phyloP scores from a whole-genome alignment of 768 basidiomycete genomes.

The Mycena rebaudengoi region DNA sequence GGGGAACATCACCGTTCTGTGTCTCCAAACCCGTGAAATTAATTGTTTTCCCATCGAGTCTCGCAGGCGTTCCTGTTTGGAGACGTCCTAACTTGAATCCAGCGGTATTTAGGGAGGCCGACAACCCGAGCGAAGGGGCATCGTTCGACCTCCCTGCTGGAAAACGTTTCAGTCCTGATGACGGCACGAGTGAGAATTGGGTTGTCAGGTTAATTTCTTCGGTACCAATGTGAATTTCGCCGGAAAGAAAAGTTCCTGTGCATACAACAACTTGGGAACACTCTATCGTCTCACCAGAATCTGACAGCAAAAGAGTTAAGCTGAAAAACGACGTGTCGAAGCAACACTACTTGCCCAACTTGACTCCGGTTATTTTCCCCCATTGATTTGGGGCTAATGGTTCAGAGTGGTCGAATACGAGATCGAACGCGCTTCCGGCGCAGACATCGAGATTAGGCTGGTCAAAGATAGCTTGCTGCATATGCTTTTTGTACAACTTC shows the following conservation, averaged over 20 bases:
- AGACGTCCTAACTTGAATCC: conserved; percentile 86
- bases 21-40: conserved; percentile 66
- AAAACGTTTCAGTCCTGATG: conserved; percentile 69
- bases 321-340: not conserved
- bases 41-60: conserved; percentile 76
- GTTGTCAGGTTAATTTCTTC: not conserved
- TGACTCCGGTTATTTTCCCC: conserved; percentile 70
- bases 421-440: conserved; percentile 81
- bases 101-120: conserved; percentile 74
- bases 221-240: conserved; percentile 89
- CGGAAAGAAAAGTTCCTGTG: conserved; percentile 91
- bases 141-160: conserved; percentile 84
- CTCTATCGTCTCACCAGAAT: conserved; percentile 74
- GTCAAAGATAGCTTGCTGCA: conserved; percentile 73
- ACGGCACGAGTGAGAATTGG: not conserved
- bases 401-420: conserved; percentile 66
- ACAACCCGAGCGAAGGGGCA: conserved; percentile 76
- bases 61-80: conserved; percentile 88
- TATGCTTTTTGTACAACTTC: conserved; percentile 81
- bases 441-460: conserved; percentile 77
- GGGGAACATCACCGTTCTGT: conserved; percentile 73
- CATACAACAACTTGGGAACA: conserved; percentile 89
- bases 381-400: conserved; percentile 46
- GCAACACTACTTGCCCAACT: conserved; percentile 57
- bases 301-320: conserved; percentile 44